Conservation (phyloP, 345 rosid species). For the Cardamine occulta region DNA sequence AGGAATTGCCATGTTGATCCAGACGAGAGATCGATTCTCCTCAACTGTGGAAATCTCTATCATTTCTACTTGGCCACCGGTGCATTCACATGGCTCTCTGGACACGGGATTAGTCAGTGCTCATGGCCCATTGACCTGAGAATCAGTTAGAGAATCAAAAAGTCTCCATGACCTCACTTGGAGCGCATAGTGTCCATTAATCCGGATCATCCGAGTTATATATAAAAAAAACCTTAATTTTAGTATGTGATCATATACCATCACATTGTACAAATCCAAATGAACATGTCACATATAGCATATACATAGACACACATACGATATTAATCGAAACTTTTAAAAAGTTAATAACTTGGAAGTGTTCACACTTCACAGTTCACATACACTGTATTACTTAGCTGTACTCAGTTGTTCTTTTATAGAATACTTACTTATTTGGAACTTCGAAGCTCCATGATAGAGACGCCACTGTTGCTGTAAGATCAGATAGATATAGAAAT, state of each 20-base stretch:
- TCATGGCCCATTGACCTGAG: too few relatives aligned
- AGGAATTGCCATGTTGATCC: too few relatives aligned
- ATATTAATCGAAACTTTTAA: background rate
- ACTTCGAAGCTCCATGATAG: slow-evolving; percentile 28
- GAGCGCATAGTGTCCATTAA: too few relatives aligned
- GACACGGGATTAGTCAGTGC: too few relatives aligned
- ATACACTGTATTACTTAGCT: slow-evolving; percentile 21
- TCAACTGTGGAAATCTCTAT: too few relatives aligned
- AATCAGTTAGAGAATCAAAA: too few relatives aligned
- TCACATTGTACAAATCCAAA: background rate
- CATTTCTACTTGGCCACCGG: too few relatives aligned
- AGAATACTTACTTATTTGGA: slow-evolving; percentile 18
- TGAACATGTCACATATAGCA: background rate
- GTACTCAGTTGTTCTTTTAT: slow-evolving; percentile 27
- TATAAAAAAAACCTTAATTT: background rate
- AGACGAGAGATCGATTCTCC: too few relatives aligned
- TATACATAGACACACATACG: background rate
- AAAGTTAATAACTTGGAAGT: background rate
- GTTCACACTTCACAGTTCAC: slow-evolving; percentile 16
- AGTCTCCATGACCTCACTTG: too few relatives aligned
- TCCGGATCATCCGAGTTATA: too few relatives aligned
- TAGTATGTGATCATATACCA: background rate
- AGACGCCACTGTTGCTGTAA: slow-evolving; percentile 33
- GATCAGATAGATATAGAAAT: background rate
- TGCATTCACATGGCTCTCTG: too few relatives aligned